Evolutionary conservation across 169 alveolate genomes (phyloP).

Genomic region (Cryptosporidium ryanae): DNA sequence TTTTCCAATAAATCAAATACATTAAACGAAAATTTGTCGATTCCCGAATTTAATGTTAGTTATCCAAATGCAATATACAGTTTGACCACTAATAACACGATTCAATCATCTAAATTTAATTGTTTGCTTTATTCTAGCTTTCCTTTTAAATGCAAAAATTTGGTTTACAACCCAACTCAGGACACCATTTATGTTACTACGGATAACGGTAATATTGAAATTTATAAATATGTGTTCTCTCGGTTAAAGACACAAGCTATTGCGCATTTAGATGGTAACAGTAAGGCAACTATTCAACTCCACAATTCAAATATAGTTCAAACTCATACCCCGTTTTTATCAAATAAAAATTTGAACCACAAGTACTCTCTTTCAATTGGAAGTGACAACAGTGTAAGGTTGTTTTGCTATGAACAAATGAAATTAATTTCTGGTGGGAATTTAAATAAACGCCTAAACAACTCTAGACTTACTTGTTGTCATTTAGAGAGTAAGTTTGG

Average conservation of each 20-base stretch:
- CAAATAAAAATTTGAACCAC: conserved; percentile 4
- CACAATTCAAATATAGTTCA: conserved; percentile 17
- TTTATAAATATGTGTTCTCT: conserved; percentile 7
- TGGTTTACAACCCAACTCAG: conserved; percentile 1
- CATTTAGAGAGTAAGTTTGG: conserved; percentile 48
- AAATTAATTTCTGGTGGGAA: conserved; percentile 68
- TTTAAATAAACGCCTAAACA: conserved; percentile 44
- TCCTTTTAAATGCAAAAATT: conserved; percentile 32
- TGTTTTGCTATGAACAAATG: conserved; percentile 63
- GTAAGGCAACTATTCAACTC: conserved; percentile 26
- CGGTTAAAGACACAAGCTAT: neutral
- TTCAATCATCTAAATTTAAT: conserved; percentile 35
- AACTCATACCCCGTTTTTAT: conserved; percentile 28
- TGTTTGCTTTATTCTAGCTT: conserved; percentile 29
- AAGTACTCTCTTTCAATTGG: conserved; percentile 62
- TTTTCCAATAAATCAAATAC: neutral
- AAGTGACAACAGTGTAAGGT: conserved; percentile 56
- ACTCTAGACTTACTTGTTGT: conserved; percentile 31
- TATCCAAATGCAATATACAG: conserved; percentile 38
- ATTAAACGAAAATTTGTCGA: neutral
- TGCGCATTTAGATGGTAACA: conserved; percentile 3
- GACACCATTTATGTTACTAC: conserved; percentile 32
- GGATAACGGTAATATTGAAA: conserved; percentile 39
- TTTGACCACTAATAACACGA: conserved; percentile 6
- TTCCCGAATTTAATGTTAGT: neutral